These are phyloP conservation scores for Yamadazyma friedrichii DNA, from an alignment of 1,139 yeast genomes.

Conservation along the genomic window DNA sequence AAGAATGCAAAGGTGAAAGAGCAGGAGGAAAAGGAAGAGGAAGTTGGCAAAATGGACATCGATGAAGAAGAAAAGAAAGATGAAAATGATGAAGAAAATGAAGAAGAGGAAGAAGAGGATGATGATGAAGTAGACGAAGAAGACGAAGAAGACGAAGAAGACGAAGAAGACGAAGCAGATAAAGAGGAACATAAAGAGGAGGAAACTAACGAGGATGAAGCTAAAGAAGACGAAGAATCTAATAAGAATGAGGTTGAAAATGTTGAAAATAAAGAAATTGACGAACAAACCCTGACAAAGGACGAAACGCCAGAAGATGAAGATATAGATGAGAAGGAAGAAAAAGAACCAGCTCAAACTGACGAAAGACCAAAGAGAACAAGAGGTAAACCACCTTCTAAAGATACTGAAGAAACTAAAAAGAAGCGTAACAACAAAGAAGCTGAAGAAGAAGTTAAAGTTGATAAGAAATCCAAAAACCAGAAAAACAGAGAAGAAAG, in stretches of 20 bases:
- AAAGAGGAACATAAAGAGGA: neutral
- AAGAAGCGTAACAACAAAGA: conserved; percentile 4
- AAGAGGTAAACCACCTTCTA: conserved; percentile 4
- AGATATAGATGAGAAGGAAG: conserved; percentile 3
- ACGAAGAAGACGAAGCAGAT: conserved; percentile 2
- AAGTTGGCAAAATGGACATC: neutral
- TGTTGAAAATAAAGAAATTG: neutral
- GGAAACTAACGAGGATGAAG: conserved; percentile 1
- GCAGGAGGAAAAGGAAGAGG: conserved; percentile 1
- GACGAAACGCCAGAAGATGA: neutral
- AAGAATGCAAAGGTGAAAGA: conserved; percentile 1
- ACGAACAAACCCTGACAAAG: neutral
- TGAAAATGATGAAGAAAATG: conserved; percentile 6
- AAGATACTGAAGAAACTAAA: conserved; percentile 6
- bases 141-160: conserved; percentile 5
- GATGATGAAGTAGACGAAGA: conserved; percentile 5
- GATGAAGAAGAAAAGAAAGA: conserved; percentile 3
- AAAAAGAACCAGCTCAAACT: conserved; percentile 2
- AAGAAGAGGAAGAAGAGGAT: conserved; percentile 4
- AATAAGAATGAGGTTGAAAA: neutral
- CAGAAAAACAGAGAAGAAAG: conserved; percentile 6
- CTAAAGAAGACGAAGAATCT: conserved; percentile 1
- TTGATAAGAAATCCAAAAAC: conserved; percentile 1
- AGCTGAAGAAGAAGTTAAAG: neutral
- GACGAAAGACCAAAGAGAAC: conserved; percentile 3